Conservation (phyloP, 1,284 basidiomycete species). For the Ceratobasidium sp. region DNA sequence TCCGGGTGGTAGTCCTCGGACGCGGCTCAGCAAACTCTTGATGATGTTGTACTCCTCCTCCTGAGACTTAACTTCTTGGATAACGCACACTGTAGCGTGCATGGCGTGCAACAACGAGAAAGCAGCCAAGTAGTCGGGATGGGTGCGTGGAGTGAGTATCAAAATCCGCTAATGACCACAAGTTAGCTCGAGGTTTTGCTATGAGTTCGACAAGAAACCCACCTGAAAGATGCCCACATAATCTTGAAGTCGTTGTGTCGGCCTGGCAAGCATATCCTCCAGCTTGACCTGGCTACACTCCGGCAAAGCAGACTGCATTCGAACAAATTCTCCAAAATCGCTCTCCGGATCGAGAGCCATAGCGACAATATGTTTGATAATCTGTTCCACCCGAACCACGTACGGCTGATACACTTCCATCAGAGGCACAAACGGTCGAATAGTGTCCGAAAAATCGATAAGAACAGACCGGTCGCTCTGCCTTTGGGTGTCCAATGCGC, state of each 20-base stretch:
- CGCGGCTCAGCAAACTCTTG: conserved; percentile 64
- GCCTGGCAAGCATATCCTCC: conserved; percentile 72
- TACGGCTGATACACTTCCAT: conserved; percentile 87
- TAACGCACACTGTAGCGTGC: conserved; percentile 70
- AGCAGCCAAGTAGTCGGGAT: conserved; percentile 71
- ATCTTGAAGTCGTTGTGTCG: conserved; percentile 72
- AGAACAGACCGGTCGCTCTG: conserved; percentile 59
- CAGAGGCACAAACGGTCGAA: conserved; percentile 66
- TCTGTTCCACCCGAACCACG: conserved; percentile 71
- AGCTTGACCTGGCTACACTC: conserved; percentile 68
- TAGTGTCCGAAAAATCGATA: conserved; percentile 60
- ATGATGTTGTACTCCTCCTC: conserved; percentile 82
- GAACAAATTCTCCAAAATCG: conserved; percentile 85
- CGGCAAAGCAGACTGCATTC: conserved; percentile 66
- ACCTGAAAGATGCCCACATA: conserved; percentile 80
- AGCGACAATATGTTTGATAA: conserved; percentile 62
- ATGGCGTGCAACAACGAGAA: conserved; percentile 67
- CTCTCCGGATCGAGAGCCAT: conserved; percentile 62
- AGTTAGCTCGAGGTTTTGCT: conserved; percentile 40
- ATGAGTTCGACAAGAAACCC: conserved; percentile 50
- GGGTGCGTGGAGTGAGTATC: conserved; percentile 69
- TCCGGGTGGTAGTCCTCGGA: conserved; percentile 65
- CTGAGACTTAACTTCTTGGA: conserved; percentile 80
- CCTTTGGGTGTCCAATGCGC: conserved; percentile 57
- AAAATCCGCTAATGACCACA: conserved; percentile 61